Percentiles rank a stretch among this genome's conserved stretches.
These are phyloP conservation scores for Cordyceps cateniannulata DNA, from an alignment of 2,329 filamentous ascomycete species.

Conservation along the genomic window DNA sequence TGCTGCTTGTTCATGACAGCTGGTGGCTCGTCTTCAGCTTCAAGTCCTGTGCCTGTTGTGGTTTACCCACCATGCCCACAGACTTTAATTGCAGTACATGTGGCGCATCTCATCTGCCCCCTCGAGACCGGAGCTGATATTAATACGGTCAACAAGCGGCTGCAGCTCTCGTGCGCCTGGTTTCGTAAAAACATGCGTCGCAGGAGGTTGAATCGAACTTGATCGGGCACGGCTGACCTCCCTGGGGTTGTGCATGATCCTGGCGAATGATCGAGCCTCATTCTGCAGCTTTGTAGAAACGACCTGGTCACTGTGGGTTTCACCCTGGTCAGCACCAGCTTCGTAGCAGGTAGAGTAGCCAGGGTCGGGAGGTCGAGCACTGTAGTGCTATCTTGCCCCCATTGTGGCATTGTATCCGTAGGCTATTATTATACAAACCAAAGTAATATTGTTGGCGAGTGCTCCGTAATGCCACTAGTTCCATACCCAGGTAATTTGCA, in stretches of 20 bases:
- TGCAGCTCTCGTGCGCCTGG: background rate
- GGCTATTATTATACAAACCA: background rate
- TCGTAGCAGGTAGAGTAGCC: slow-evolving; percentile 6
- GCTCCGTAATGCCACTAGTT: slow-evolving; percentile 7
- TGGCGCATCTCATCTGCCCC: background rate
- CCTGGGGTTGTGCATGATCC: slow-evolving; percentile 4
- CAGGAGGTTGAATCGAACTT: background rate
- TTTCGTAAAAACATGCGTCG: background rate
- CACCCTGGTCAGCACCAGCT: slow-evolving; percentile 5
- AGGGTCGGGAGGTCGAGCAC: background rate
- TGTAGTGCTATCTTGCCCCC: background rate
- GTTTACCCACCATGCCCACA: slow-evolving; percentile 6
- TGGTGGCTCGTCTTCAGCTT: background rate
- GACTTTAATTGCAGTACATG: slow-evolving; percentile 5
- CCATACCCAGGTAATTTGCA: slow-evolving; percentile 6
- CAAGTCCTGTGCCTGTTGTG: background rate
- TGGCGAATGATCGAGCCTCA: slow-evolving; percentile 11
- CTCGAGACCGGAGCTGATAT: background rate
- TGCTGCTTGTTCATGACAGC: background rate
- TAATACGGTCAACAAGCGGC: background rate
- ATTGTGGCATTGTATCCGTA: too few relatives aligned
- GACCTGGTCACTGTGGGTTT: slow-evolving; percentile 1
- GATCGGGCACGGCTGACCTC: slow-evolving; percentile 1
- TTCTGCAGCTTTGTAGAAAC: slow-evolving; percentile 3
- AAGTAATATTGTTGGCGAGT: slow-evolving; percentile 4